phyloP scores from a whole-genome alignment of 257 asterid genomes.

The Nicotiana attenuata region DNA sequence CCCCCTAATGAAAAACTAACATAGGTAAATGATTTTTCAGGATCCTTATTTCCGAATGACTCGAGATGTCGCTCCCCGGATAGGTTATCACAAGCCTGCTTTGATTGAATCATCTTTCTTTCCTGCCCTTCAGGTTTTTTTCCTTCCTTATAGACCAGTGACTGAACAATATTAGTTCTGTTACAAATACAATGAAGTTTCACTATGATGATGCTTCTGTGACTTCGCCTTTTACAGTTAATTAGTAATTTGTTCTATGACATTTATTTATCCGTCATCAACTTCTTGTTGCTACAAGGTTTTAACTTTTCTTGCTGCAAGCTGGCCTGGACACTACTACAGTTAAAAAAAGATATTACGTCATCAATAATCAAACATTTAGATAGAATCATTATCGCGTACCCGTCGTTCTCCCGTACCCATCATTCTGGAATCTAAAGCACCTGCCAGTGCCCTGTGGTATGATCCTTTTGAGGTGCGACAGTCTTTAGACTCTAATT shows the following conservation, averaged over 20 bases:
- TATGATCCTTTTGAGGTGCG: background rate
- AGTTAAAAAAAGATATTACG: too few species aligned
- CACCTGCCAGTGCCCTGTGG: background rate
- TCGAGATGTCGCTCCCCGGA: slow-evolving; percentile 95
- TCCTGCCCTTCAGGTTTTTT: slow-evolving; percentile 94
- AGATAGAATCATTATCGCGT: background rate
- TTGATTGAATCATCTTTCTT: slow-evolving; percentile 88
- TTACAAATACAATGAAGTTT: background rate
- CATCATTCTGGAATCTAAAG: background rate
- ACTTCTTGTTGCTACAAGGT: background rate
- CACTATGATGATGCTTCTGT: background rate
- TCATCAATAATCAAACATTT: background rate
- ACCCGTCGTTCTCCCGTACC: background rate
- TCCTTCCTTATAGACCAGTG: slow-evolving; percentile 3
- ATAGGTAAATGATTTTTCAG: slow-evolving; percentile 30
- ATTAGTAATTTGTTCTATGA: background rate
- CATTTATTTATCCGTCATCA: background rate
- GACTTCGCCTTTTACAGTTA: background rate
- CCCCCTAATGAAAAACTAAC: background rate
- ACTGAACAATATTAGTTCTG: background rate
- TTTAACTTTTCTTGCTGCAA: background rate
- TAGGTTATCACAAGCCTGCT: slow-evolving; percentile 88
- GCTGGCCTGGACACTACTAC: background rate
- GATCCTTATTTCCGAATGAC: slow-evolving; percentile 99
- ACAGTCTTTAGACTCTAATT: background rate